Evolutionary conservation across 257 asterid genomes (phyloP), one percentile per base, ranked within the genome.

Genomic region (Solanum chiquidenum): DNA sequence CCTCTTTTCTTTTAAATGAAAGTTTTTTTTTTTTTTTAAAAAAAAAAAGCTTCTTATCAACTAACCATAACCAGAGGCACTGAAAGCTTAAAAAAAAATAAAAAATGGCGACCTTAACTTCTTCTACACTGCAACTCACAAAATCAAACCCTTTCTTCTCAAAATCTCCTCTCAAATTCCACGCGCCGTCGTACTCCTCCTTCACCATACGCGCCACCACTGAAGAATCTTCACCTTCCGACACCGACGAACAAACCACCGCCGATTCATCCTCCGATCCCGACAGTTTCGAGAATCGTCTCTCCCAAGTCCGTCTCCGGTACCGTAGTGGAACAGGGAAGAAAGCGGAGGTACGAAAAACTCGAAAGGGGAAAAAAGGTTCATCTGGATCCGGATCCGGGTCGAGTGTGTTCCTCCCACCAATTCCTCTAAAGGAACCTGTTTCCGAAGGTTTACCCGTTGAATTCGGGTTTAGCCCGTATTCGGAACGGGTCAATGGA

Each of bases 401-500:
- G 33, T 83, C 97, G 77, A 89, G 86, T 49, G 90, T 97, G 42
- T 97, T 93, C 76, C 98, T 95, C 64, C 98, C 98, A 34, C 98
- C 99, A 9, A 98, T 95, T 87, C 87, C 95, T 8, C 88, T 97
- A 21, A 94, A 91, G 21, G 98, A 95, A 87, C 91, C 99, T 11
- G 89, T 90, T 1, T 94, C 98, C 1, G 98, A 89, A 37, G 99
- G 99, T 27, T 31, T 97, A 91, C 90, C 76, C 2, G 98, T 95
- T 85, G 99, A 95, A 86, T 97, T 95, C 94, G 98, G 99, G 90
- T 97, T 97, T 89, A 95, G 96, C 20, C 96, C 94, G 66, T 97
- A 89, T 88, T 94, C 98, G 83, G 99, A 97, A 87, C 93, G 95
- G 91, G 89, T 93, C 85, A 96, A 97, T 29, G 98, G 99, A 1